phyloP scores from a whole-genome alignment of 1,284 basidiomycete genomes.

The Heterobasidion occidentale region DNA sequence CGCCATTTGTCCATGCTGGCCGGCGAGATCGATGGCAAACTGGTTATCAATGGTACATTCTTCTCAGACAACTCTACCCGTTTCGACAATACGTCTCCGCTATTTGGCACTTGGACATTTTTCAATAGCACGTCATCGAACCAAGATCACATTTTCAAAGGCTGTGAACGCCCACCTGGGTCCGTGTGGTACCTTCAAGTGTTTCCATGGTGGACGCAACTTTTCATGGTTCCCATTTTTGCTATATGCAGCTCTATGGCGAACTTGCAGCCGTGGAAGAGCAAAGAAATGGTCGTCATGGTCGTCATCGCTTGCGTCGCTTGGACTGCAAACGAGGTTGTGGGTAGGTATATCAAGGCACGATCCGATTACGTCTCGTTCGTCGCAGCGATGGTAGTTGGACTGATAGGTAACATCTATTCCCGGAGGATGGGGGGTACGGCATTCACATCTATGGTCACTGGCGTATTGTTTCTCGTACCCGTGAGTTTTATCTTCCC shows the following conservation, averaged over 20 bases:
- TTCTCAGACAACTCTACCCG: slow-evolving; percentile 51
- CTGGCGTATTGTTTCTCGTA: slow-evolving; percentile 79
- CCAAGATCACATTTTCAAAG: slow-evolving; percentile 42
- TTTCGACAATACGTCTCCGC: slow-evolving; percentile 25
- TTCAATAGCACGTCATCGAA: slow-evolving; percentile 40
- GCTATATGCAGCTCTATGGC: slow-evolving; percentile 66
- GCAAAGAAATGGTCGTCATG: slow-evolving; percentile 74
- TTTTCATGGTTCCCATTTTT: slow-evolving; percentile 77
- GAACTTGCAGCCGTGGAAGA: slow-evolving; percentile 71
- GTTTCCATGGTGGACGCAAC: slow-evolving; percentile 70
- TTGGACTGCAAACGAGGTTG: slow-evolving; percentile 71
- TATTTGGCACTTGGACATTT: slow-evolving; percentile 72
- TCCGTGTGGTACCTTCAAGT: slow-evolving; percentile 76
- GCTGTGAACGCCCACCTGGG: slow-evolving; percentile 59
- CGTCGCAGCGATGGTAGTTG: slow-evolving; percentile 83
- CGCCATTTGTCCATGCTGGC: slow-evolving; percentile 44
- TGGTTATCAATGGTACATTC: slow-evolving; percentile 62
- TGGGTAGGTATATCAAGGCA: slow-evolving; percentile 81
- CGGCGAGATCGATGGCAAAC: slow-evolving; percentile 37
- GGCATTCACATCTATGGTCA: slow-evolving; percentile 86
- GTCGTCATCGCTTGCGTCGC: slow-evolving; percentile 77
- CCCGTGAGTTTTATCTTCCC: slow-evolving; percentile 43
- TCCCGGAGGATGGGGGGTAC: slow-evolving; percentile 81
- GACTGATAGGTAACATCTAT: slow-evolving; percentile 77
- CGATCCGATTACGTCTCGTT: slow-evolving; percentile 78